Percentiles rank a stretch among this genome's conserved stretches.
Evolutionary conservation across 176 grass and related monocot species (phyloP).

Genomic region (Coix lacrymajobi): DNA sequence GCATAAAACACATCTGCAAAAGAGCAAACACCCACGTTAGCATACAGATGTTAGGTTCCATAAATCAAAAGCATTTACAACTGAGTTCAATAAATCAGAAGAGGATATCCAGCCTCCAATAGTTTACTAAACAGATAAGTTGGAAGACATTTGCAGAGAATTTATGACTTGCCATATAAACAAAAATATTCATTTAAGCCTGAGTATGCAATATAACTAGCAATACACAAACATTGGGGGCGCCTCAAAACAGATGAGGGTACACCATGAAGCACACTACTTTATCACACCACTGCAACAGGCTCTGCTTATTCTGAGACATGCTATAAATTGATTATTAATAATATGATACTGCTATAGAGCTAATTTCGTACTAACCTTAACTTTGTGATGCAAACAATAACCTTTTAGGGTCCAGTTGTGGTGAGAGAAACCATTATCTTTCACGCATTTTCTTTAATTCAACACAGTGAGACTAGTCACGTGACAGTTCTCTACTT

Average conservation of each 20-base stretch:
- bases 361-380: not conserved
- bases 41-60: not conserved
- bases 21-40: not conserved
- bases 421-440: not conserved
- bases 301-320: not conserved
- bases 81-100: not conserved
- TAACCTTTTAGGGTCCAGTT: not conserved
- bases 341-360: not conserved
- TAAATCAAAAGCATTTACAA: not conserved
- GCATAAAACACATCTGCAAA: constrained; percentile 19
- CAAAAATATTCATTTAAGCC: not conserved
- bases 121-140: not conserved
- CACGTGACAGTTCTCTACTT: not conserved
- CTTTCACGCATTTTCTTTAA: not conserved
- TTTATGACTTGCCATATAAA: not conserved
- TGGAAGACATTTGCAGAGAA: not conserved
- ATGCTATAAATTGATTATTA: not conserved
- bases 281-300: not conserved
- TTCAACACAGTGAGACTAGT: not conserved
- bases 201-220: not conserved
- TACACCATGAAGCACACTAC: not conserved
- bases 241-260: too few species aligned
- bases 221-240: not conserved
- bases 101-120: not conserved
- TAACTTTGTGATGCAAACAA: not conserved